phyloP scores from a whole-genome alignment of 1,139 yeast species.

The Yamadazyma dushanensis region DNA sequence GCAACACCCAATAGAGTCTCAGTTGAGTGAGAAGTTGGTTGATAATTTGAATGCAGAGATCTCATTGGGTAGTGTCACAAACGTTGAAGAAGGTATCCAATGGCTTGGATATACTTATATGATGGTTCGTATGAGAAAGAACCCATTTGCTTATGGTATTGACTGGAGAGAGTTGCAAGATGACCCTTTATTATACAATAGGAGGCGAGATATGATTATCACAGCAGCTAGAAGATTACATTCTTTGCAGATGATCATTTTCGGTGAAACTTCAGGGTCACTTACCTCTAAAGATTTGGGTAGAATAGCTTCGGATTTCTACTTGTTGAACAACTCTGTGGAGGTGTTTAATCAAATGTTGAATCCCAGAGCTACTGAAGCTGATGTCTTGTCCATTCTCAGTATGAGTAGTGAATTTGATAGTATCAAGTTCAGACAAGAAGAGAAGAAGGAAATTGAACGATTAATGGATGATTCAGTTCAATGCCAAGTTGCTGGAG shows the following conservation, averaged over 20 bases:
- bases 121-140: conserved; percentile 91
- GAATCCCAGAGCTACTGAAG: conserved; percentile 85
- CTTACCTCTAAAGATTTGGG: conserved; percentile 89
- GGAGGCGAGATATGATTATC: conserved; percentile 72
- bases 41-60: conserved; percentile 97
- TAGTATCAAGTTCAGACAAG: conserved; percentile 83
- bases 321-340: conserved; percentile 78
- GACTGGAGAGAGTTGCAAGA: conserved; percentile 81
- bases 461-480: conserved; percentile 57
- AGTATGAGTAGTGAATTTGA: conserved; percentile 96
- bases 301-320: conserved; percentile 91
- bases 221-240: conserved; percentile 83
- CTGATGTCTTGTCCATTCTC: conserved; percentile 85
- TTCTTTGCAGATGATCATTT: conserved; percentile 86
- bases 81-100: conserved; percentile 89
- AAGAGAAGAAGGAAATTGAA: conserved; percentile 75
- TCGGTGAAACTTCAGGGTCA: conserved; percentile 80
- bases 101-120: conserved; percentile 97
- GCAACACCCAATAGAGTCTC: conserved; percentile 95
- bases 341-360: conserved; percentile 87
- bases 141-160: conserved; percentile 92
- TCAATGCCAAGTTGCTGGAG: conserved; percentile 85
- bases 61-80: conserved; percentile 91
- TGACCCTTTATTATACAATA: conserved; percentile 77
- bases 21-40: conserved; percentile 70